Conservation (phyloP, 163 green algal genomes). For the Scenedesmus sp. region DNA sequence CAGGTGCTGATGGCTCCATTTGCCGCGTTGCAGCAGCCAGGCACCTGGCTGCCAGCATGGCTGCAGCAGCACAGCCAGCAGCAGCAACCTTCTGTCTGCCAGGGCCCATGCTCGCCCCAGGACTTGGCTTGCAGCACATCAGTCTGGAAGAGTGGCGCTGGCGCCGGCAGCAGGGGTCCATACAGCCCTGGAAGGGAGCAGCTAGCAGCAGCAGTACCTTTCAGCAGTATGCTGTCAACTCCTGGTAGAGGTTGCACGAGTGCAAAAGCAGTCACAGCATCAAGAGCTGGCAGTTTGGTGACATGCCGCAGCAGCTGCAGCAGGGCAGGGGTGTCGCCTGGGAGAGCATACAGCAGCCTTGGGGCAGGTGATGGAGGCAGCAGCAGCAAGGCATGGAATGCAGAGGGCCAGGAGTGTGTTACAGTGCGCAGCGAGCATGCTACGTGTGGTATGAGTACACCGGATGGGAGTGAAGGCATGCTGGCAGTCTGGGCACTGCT, state of each 20-base stretch:
- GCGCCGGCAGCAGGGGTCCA: neutral
- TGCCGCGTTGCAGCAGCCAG: conserved; percentile 11
- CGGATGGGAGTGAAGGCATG: conserved; percentile 31
- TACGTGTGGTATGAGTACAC: neutral
- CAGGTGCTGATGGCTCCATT: neutral
- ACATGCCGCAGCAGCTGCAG: conserved; percentile 16
- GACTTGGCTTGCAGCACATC: neutral
- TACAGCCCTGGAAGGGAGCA: neutral
- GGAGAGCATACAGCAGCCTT: neutral
- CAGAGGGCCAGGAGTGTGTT: neutral
- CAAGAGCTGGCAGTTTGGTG: neutral
- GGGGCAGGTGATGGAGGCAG: neutral
- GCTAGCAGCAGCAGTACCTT: neutral
- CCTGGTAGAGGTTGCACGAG: neutral
- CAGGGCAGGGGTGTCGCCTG: neutral
- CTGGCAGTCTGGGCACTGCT: conserved; percentile 44
- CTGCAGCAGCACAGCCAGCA: conserved; percentile 5
- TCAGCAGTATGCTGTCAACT: neutral
- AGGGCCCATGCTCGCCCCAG: neutral
- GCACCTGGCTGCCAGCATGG: conserved; percentile 4
- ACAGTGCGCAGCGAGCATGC: neutral
- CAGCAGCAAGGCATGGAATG: conserved; percentile 12
- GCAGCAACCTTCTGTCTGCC: neutral
- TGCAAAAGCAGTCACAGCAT: neutral
- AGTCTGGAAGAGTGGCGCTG: neutral